phyloP scores from a whole-genome alignment of 2,329 filamentous ascomycete genomes.

The Colletotrichum chrysophilum region DNA sequence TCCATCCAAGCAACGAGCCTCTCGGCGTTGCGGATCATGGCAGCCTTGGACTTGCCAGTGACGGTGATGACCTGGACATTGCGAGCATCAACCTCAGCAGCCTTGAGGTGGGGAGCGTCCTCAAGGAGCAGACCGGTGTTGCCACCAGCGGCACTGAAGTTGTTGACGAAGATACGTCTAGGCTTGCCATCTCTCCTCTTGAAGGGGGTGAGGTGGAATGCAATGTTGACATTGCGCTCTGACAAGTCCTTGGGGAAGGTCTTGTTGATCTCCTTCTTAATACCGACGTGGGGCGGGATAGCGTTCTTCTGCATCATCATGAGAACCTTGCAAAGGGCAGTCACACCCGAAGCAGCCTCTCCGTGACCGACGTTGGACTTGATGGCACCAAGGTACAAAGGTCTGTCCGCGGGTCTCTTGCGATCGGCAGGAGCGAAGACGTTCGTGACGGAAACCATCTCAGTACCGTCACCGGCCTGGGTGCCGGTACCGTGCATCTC shows the following conservation, averaged over 20 bases:
- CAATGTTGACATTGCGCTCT: constrained; percentile 64
- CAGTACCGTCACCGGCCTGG: constrained; percentile 81
- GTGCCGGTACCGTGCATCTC: constrained; percentile 93
- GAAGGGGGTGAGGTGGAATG: constrained; percentile 58
- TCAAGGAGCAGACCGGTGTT: constrained; percentile 73
- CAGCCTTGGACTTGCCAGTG: constrained; percentile 58
- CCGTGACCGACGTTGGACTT: constrained; percentile 71
- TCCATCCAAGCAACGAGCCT: constrained; percentile 60
- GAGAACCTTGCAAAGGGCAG: constrained; percentile 68
- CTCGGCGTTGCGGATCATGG: constrained; percentile 65
- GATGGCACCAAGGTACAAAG: constrained; percentile 65
- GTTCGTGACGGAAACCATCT: constrained; percentile 77
- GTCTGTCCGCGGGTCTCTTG: constrained; percentile 51
- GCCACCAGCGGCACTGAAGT: constrained; percentile 74
- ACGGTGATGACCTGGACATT: constrained; percentile 63
- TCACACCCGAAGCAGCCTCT: constrained; percentile 66
- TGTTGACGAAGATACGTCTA: constrained; percentile 64
- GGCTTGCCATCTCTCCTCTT: constrained; percentile 51
- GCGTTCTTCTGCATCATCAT: constrained; percentile 67
- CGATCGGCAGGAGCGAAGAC: constrained; percentile 54
- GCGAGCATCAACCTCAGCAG: constrained; percentile 57
- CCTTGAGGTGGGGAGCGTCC: constrained; percentile 56
- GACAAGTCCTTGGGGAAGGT: constrained; percentile 62
- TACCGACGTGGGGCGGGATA: constrained; percentile 71
- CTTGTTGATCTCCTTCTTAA: constrained; percentile 68